Base-by-base conservation (phyloP, 192 early-diverging fungal species). In the Physocladia obscura region DNA sequence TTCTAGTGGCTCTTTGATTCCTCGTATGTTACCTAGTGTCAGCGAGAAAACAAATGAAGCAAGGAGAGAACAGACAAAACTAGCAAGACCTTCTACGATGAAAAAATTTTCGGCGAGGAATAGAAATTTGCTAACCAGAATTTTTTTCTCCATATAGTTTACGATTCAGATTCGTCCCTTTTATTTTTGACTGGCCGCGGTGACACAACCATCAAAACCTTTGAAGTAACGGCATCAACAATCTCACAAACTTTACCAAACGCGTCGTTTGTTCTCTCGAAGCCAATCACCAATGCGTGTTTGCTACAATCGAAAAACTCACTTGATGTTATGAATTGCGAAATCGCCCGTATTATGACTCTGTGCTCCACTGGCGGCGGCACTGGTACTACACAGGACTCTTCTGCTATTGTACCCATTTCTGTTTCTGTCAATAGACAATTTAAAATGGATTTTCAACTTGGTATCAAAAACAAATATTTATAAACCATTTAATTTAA, bases 81-180 rank as follows among this genome's bases (percentile, higher is more conserved):
- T n/a, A n/a, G n/a, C n/a, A n/a, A n/a, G n/a, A n/a, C n/a, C n/a
- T n/a, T n/a, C n/a, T n/a, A n/a, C n/a, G n/a, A n/a, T n/a, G n/a
- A n/a, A n/a, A n/a, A n/a, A n/a, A n/a, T n/a, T n/a, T n/a, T n/a
- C n/a, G n/a, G n/a, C n/a, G n/a, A n/a, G n/a, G n/a, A n/a, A n/a
- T n/a, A n/a, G n/a, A n/a, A n/a, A n/a, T 27, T 6, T 54, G 52
- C 11, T 22, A 15, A 8, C 24, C 15, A 54, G 8, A n/a, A 44
- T 44, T 44, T 44, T 44, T 13, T 13, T 44, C 40, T 44, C n/a
- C 11, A 5, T 5, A 36, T 30, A 62, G 61, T 92, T 8, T 93
- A 87, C 54, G 94, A 96, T 65, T 80, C 84, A 37, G 94, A 96
- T 68, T 94, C 92, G 0, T 82, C 79, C 6, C 85, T 90, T 15